Evolutionary conservation across 257 asterid genomes (phyloP), one percentile per base, ranked within the genome.

Genomic region (Nyctanthes arbortristis): DNA sequence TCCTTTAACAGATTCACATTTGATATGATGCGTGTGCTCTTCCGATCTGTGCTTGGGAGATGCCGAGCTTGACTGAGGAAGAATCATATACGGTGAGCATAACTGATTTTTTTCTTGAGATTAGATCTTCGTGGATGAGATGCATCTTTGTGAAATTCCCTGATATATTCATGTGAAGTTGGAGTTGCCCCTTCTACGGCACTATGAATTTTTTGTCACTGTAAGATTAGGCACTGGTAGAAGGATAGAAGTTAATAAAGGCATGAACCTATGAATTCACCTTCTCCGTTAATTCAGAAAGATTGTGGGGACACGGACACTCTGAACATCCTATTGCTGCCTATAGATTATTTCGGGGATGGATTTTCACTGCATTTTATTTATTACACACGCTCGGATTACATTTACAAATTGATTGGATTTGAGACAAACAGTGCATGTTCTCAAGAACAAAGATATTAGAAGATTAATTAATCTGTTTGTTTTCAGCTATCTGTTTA

Each of bases 31-130:
- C 86, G 89, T 33, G n/a, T n/a, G n/a, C n/a, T n/a, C n/a, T n/a
- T n/a, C n/a, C n/a, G n/a, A n/a, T n/a, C n/a, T n/a, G n/a, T n/a
- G 98, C 98, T 61, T 93, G 96, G 98, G 92, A 93, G 70, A 73
- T 13, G 63, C 94, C 97, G 4, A 80, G 68, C 77, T 74, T 83
- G 2, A 47, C 63, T 8, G 85, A 83, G 1, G 88, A 88, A 82
- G 84, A 84, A 75, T 78, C 88, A 5, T 69, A 56, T 34, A 27
- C 27, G 12, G 97, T 90, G 40, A 75, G 85, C 35, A 6, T n/a
- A 5, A 29, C 32, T 37, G n/a, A 29, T 7, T 28, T 67, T 12
- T 32, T 33, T 24, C 11, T 22, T 1, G 12, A 36, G 11, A 1
- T 9, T 1, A 36, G 43, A 34, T 34, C 5, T 36, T 36, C 14